Conservation (phyloP, 352 stramenopile genomes). For the Phytophthora tubulina region DNA sequence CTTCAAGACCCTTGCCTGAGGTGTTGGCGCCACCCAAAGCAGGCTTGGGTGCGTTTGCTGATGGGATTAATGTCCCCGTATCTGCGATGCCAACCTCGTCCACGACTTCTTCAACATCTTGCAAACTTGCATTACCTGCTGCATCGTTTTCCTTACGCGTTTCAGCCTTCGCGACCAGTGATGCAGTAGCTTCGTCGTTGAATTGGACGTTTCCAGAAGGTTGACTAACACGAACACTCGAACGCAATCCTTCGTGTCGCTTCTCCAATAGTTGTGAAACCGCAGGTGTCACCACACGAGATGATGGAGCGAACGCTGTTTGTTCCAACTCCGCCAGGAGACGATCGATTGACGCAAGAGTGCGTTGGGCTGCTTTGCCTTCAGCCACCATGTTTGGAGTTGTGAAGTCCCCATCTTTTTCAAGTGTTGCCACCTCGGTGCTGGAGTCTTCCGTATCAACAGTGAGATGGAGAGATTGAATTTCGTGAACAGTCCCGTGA, state of each 20-base stretch:
- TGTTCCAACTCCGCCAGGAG: slow-evolving; percentile 33
- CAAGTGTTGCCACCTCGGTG: background rate
- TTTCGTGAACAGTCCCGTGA: background rate
- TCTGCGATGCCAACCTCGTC: background rate
- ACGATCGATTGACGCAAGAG: slow-evolving; percentile 12
- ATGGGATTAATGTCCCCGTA: background rate
- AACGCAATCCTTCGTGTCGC: slow-evolving; percentile 29
- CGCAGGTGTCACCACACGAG: slow-evolving; percentile 31
- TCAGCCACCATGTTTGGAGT: background rate
- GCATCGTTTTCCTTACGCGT: background rate
- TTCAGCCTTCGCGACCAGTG: background rate
- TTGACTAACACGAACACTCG: background rate
- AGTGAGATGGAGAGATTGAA: background rate
- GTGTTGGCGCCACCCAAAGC: background rate
- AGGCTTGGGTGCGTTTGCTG: background rate
- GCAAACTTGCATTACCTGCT: background rate
- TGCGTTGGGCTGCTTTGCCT: background rate
- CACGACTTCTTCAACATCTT: slow-evolving; percentile 1
- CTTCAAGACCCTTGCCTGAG: slow-evolving; percentile 7
- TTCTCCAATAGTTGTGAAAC: slow-evolving; percentile 36
- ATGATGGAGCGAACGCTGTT: slow-evolving; percentile 24
- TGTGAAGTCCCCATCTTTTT: background rate
- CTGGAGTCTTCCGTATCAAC: slow-evolving; percentile 3
- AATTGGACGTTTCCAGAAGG: background rate
- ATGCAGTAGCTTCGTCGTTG: background rate